Percentiles rank a stretch among this genome's conserved stretches.
Conservation (phyloP, 2,329 filamentous ascomycete genomes). For the Emydomyces testavorans region DNA sequence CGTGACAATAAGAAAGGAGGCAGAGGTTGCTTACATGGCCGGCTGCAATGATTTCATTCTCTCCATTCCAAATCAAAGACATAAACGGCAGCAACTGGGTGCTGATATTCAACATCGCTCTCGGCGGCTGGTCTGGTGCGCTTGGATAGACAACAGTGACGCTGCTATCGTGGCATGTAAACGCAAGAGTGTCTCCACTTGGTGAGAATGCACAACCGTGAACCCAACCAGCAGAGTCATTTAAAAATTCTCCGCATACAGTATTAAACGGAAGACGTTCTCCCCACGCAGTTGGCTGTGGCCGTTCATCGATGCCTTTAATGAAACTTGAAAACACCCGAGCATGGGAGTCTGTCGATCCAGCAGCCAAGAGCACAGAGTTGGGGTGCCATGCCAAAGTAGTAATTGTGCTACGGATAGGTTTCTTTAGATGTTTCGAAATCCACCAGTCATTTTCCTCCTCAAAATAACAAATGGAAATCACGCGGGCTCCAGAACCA, state of each 20-base stretch:
- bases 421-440: constrained; percentile 98
- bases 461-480: constrained; percentile 96
- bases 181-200: constrained; percentile 82
- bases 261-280: constrained; percentile 96
- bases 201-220: constrained; percentile 90
- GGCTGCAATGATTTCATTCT: constrained; percentile 87
- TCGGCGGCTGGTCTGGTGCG: constrained; percentile 78
- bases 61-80: constrained; percentile 81
- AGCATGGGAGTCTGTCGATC: constrained; percentile 94
- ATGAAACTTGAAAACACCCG: constrained; percentile 91
- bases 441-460: constrained; percentile 99
- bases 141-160: constrained; percentile 93
- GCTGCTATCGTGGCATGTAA: constrained; percentile 89
- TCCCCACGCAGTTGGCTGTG: constrained; percentile 82
- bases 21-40: constrained; percentile 52
- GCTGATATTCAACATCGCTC: constrained; percentile 77
- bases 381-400: constrained; percentile 95
- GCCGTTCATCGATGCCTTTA: constrained; percentile 81
- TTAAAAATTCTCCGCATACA: constrained; percentile 90
- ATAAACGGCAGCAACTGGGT: constrained; percentile 88
- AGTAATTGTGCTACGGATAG: constrained; percentile 92
- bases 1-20: not conserved
- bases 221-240: constrained; percentile 94
- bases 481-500: constrained; percentile 86
- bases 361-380: constrained; percentile 84